Evolutionary conservation across 306 rosid genomes (phyloP), one percentile per base, ranked within the genome.

Genomic region (Cucurbita argyrosperma): DNA sequence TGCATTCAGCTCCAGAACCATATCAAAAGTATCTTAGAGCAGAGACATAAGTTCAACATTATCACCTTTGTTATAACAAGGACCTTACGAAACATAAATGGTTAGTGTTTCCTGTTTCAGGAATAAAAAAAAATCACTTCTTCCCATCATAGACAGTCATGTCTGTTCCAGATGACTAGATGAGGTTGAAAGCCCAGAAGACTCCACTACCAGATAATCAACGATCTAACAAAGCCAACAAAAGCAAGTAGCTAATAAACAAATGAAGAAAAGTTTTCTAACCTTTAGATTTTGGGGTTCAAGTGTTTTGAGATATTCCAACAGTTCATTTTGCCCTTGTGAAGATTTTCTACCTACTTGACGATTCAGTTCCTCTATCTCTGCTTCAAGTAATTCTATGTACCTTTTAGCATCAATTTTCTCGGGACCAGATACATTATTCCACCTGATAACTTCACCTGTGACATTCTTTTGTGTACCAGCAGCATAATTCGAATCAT

Each of bases 361-460:
- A n/a, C 70, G 82, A 83, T 91, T 89, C 81, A 94, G 83, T 80
- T 91, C 97, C 76, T 94, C 97, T 69, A 94, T 86, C 90, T 94
- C 99, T 16, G 89, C 89, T 85, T 94, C 99, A 63, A 94, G 97
- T 75, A 94, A 77, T 80, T 94, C 99, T 76, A 94, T 94, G 82
- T 94, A 94, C 85, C 85, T 91, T 80, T 88, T 91, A 53, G 96
- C 99, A 83, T 94, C 97, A 60, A 94, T 84, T 81, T 52, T 89
- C 81, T 94, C 99, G 4, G 85, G 78, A 13, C 99, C 96, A 65
- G 96, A 94, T 77, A 91, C 82, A 66, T 84, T 89, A 81, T 91
- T 89, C 99, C 99, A 94, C 82, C 96, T 84, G 84, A 94, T 87
- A 76, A 94, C 96, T 76, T 94, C 99, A 76, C 99, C 99, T 0